phyloP scores from a whole-genome alignment of 139 green algal species.

The Picochlorum sp. region DNA sequence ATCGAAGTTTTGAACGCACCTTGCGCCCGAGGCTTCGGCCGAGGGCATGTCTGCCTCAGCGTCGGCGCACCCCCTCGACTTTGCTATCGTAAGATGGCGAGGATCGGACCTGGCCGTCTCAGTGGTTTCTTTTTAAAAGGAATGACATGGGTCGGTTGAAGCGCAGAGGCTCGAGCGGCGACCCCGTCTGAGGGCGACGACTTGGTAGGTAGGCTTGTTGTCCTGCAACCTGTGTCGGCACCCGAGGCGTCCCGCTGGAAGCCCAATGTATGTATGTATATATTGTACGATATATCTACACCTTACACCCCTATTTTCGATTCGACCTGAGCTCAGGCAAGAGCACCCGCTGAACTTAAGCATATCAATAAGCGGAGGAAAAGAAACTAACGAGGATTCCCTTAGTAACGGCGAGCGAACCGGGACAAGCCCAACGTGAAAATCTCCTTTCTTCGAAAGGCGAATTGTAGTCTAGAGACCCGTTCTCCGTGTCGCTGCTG shows the following conservation, averaged over 20 bases:
- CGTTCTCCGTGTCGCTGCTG: conserved; percentile 42
- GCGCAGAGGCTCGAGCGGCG: conserved; percentile 36
- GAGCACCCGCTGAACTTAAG: conserved; percentile 86
- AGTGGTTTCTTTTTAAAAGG: too few relatives aligned
- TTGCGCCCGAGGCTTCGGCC: conserved; percentile 72
- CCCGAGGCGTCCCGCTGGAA: background rate
- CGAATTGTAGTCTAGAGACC: conserved; percentile 88
- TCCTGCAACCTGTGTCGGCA: background rate
- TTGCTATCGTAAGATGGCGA: background rate
- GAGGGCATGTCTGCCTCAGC: conserved; percentile 82
- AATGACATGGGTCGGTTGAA: conserved; percentile 11
- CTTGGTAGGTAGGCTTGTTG: conserved; percentile 32
- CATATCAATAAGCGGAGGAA: conserved; percentile 94
- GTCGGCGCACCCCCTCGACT: conserved; percentile 64
- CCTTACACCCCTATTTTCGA: background rate
- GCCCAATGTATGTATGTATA: background rate
- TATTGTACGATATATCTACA: background rate
- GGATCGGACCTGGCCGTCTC: background rate
- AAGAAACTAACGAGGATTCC: conserved; percentile 89
- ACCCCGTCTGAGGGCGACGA: conserved; percentile 31
- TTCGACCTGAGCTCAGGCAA: conserved; percentile 84
- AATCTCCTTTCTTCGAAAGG: conserved; percentile 59
- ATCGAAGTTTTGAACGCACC: conserved; percentile 92
- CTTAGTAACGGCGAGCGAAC: conserved; percentile 87
- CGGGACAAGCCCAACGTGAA: conserved; percentile 71